phyloP scores from a whole-genome alignment of 805 yeast species.

The Zygoascus ofunaensis region DNA sequence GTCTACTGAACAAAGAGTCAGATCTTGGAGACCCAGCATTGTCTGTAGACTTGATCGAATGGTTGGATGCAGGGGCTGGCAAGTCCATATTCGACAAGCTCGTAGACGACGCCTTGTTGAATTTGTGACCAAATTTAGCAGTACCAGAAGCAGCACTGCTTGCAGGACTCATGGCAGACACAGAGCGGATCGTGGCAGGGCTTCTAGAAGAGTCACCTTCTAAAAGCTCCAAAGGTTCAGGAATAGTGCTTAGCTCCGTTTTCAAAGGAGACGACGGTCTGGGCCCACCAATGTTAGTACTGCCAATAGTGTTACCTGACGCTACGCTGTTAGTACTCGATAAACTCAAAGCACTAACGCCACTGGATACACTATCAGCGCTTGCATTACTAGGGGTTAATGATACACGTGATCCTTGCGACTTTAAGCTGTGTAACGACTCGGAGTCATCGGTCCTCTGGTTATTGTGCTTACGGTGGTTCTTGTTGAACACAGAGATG shows the following conservation, averaged over 20 bases:
- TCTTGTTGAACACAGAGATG: background rate
- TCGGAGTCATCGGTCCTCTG: background rate
- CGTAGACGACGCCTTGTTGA: background rate
- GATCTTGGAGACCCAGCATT: background rate
- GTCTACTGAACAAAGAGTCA: conserved; percentile 2
- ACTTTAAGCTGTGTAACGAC: background rate
- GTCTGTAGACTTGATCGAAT: background rate
- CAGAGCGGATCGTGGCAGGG: background rate
- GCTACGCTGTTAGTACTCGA: background rate
- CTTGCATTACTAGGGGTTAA: background rate
- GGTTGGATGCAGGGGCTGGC: background rate
- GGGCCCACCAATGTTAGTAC: background rate
- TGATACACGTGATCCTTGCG: background rate
- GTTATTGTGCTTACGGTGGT: too few relatives aligned
- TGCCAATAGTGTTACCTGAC: background rate
- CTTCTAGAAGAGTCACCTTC: too few relatives aligned
- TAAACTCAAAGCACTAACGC: background rate
- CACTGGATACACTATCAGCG: background rate
- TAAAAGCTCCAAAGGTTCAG: background rate
- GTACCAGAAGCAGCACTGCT: background rate
- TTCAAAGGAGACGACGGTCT: background rate
- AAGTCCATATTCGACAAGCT: background rate
- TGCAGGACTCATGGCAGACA: background rate
- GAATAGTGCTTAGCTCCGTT: background rate
- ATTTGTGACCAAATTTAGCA: background rate